These are phyloP conservation scores for Helotiales sp. DNA, from an alignment of 2,329 filamentous ascomycete species.

Conservation along the genomic window DNA sequence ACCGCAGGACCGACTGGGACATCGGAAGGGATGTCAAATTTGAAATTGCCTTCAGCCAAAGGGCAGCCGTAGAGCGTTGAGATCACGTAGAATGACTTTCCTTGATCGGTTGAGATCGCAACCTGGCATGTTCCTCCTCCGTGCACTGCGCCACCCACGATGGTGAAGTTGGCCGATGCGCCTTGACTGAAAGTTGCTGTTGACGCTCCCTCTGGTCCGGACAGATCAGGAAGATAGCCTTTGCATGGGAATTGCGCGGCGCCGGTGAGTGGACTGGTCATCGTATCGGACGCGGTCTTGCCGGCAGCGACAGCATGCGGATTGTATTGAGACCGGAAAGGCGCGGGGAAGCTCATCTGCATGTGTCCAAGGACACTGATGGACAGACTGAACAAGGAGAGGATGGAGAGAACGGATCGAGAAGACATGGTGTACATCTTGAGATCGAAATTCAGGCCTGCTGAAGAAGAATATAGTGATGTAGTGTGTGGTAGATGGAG, in stretches of 20 bases:
- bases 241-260: slow-evolving; percentile 24
- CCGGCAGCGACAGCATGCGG: neutral
- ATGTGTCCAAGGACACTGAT: slow-evolving; percentile 21
- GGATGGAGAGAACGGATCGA: slow-evolving; percentile 1
- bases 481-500: neutral
- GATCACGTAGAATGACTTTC: slow-evolving; percentile 57
- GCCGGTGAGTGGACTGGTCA: slow-evolving; percentile 6
- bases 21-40: slow-evolving; percentile 33
- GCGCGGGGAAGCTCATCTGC: slow-evolving; percentile 20
- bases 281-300: slow-evolving; percentile 5
- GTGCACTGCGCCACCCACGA: slow-evolving; percentile 41
- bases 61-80: slow-evolving; percentile 46
- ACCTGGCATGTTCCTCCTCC: slow-evolving; percentile 61
- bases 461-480: slow-evolving; percentile 9
- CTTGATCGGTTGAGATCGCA: slow-evolving; percentile 59
- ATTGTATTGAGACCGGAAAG: slow-evolving; percentile 13
- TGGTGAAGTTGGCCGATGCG: slow-evolving; percentile 48
- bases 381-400: slow-evolving; percentile 14
- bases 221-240: slow-evolving; percentile 20
- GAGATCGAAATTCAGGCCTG: slow-evolving; percentile 11
- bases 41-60: slow-evolving; percentile 19
- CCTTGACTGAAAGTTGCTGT: slow-evolving; percentile 53
- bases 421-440: slow-evolving; percentile 5
- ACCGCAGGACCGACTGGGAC: slow-evolving; percentile 25
- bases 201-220: slow-evolving; percentile 32